Percentiles rank a stretch among this genome's conserved stretches.
phyloP scores from a whole-genome alignment of 225 moss, liverwort and hornwort genomes.

The Asterella californica region DNA sequence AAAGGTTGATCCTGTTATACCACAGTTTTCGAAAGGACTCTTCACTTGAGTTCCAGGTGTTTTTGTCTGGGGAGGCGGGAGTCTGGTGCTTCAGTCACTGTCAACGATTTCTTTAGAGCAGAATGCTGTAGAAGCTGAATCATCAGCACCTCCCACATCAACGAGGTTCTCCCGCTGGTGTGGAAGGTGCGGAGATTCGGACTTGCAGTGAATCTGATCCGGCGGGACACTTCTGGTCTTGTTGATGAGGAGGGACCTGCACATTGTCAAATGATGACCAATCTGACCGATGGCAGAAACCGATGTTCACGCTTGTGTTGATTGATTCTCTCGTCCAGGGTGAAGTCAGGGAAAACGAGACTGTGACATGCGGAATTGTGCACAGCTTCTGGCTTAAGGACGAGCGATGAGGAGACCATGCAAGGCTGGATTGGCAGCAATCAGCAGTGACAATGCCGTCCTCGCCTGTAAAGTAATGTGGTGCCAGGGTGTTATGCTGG shows the following conservation, averaged over 20 bases:
- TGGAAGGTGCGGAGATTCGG: constrained; percentile 8
- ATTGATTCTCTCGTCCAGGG: constrained; percentile 17
- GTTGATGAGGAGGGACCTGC: not conserved
- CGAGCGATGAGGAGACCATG: constrained; percentile 10
- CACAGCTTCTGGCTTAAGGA: constrained; percentile 18
- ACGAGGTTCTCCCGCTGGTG: not conserved
- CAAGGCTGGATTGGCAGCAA: not conserved
- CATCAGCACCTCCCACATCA: constrained; percentile 4
- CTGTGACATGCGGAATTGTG: constrained; percentile 19
- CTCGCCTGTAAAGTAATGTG: not conserved
- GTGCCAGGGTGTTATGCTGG: not conserved
- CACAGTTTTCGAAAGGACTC: not conserved
- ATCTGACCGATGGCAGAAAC: constrained; percentile 1
- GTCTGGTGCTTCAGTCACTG: not conserved
- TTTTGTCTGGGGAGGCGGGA: not conserved
- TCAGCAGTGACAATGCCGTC: not conserved
- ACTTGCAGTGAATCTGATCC: not conserved
- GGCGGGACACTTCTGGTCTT: not conserved
- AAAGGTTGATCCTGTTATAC: not conserved
- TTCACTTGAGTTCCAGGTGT: not conserved
- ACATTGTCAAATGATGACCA: not conserved
- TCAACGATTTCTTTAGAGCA: not conserved
- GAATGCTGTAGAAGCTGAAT: not conserved
- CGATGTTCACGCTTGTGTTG: constrained; percentile 6
- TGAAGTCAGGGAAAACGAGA: constrained; percentile 18